Evolutionary conservation across 73 alveolate genomes (phyloP).

Genomic region (Symbiodinium pilosum): DNA sequence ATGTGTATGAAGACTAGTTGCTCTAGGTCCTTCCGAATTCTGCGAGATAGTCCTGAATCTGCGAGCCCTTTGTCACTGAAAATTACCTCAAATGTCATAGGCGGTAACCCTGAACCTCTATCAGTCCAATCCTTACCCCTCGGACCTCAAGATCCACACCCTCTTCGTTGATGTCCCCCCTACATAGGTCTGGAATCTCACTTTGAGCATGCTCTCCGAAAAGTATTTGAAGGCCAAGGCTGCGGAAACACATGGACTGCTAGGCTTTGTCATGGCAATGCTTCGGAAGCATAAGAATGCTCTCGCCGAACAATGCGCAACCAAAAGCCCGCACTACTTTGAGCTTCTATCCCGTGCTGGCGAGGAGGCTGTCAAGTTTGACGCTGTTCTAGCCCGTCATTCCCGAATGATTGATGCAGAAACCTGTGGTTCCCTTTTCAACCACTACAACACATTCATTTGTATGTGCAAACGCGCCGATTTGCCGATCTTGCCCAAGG

Average conservation of each 20-base stretch:
- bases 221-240: conserved; percentile 9
- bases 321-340: not conserved
- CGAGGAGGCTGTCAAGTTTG: not conserved
- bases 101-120: not conserved
- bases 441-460: not conserved
- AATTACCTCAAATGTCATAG: not conserved
- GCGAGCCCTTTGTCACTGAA: not conserved
- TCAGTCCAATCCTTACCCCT: not conserved
- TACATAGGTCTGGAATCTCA: conserved; percentile 61
- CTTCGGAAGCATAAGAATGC: not conserved
- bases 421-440: not conserved
- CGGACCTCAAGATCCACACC: not conserved
- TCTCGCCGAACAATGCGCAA: not conserved
- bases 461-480: not conserved
- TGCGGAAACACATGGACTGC: conserved; percentile 41
- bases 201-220: not conserved
- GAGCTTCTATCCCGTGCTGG: not conserved
- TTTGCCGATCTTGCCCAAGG: not conserved
- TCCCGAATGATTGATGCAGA: not conserved
- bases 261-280: not conserved
- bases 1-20: not conserved
- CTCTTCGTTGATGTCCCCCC: not conserved
- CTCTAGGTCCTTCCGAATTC: not conserved
- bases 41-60: not conserved
- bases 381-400: not conserved